Evolutionary conservation across 768 basidiomycete genomes (phyloP).

Genomic region (Trametes cubensis): DNA sequence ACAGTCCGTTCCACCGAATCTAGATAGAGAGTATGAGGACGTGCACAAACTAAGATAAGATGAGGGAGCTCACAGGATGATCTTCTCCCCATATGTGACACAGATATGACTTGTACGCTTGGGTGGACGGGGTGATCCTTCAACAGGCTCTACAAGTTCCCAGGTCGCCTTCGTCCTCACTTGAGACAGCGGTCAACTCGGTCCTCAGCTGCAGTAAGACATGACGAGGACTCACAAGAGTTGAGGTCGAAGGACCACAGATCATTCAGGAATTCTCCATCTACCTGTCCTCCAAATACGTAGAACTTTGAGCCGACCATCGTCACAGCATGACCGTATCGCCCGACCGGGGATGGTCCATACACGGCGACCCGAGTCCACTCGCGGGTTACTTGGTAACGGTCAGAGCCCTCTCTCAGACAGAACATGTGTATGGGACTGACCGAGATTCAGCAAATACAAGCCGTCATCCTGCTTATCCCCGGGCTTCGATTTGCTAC

Average conservation of each 20-base stretch:
- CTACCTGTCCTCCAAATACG: constrained; percentile 95
- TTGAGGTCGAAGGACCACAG: constrained; percentile 96
- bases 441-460: constrained; percentile 93
- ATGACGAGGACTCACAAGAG: constrained; percentile 61
- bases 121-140: constrained; percentile 65
- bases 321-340: constrained; percentile 95
- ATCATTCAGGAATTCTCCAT: constrained; percentile 93
- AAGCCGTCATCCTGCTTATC: constrained; percentile 91
- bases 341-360: constrained; percentile 78
- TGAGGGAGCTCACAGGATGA: constrained; percentile 68
- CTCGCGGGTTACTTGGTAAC: constrained; percentile 76
- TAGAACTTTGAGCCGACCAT: constrained; percentile 93
- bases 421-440: constrained; percentile 32
- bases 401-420: background rate
- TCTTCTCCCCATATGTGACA: constrained; percentile 77
- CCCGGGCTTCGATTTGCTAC: constrained; percentile 55
- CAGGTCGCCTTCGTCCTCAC: constrained; percentile 85
- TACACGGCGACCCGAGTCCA: constrained; percentile 88
- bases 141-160: constrained; percentile 72
- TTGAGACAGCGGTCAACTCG: constrained; percentile 30
- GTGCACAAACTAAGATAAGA: constrained; percentile 9
- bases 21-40: constrained; percentile 34
- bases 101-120: constrained; percentile 91
- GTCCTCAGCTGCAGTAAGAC: background rate
- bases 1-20: constrained; percentile 98